Evolutionary conservation across 2,329 filamentous ascomycete species (phyloP).

Genomic region (Talaromyces marneffei): DNA sequence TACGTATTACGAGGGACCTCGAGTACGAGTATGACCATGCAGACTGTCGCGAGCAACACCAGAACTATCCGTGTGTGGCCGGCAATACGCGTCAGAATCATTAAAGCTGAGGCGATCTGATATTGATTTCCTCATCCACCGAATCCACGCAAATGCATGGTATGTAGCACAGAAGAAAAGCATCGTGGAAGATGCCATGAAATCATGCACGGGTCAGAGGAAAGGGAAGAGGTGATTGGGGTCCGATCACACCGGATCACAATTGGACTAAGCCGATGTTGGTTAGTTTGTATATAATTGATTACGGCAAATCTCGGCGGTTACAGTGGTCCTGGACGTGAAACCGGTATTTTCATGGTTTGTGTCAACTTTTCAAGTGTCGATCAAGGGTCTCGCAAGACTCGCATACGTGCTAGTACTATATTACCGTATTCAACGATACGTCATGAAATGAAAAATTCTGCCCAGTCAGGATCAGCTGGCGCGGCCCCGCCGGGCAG

Average conservation of each 20-base stretch:
- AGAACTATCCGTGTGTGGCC: not conserved
- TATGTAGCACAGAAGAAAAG: not conserved
- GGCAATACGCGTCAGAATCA: not conserved
- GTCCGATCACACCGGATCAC: slow-evolving; percentile 1
- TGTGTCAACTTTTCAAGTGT: not conserved
- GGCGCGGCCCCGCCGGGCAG: slow-evolving; percentile 18
- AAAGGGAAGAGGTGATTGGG: not conserved
- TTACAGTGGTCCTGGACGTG: not conserved
- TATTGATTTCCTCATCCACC: not conserved
- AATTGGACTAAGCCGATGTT: not conserved
- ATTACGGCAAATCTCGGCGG: not conserved
- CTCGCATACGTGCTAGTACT: not conserved
- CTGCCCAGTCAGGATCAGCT: slow-evolving; percentile 17
- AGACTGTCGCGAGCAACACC: not conserved
- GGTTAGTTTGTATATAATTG: not conserved
- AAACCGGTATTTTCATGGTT: not conserved
- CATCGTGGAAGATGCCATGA: not conserved
- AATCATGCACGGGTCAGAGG: not conserved
- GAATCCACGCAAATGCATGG: not conserved
- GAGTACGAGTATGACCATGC: not conserved
- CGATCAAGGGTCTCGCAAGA: not conserved
- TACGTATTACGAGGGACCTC: not conserved
- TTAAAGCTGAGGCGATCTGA: not conserved
- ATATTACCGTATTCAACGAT: not conserved
- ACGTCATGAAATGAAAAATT: slow-evolving; percentile 9